These are phyloP conservation scores for Trichoderma cornu-damae DNA, from an alignment of 2,329 filamentous ascomycete species.

Conservation along the genomic window DNA sequence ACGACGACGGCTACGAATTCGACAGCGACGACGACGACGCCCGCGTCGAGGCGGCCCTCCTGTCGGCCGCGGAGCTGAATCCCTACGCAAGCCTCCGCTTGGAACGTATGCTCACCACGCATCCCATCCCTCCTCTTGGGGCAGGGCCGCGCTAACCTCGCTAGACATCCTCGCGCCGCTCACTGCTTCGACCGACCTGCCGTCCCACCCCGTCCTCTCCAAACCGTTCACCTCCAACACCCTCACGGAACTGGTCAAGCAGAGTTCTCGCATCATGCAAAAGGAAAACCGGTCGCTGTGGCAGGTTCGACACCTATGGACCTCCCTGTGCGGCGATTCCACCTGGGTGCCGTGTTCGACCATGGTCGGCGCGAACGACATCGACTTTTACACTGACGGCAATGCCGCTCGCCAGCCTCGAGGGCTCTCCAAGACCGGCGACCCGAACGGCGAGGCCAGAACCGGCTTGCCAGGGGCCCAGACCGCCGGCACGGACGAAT, in stretches of 20 bases:
- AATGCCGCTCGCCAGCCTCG: constrained; percentile 38
- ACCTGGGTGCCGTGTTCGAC: constrained; percentile 59
- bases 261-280: constrained; percentile 66
- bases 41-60: constrained; percentile 54
- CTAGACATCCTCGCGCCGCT: constrained; percentile 69
- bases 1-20: constrained; percentile 73
- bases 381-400: constrained; percentile 49
- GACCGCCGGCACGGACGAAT: constrained; percentile 15
- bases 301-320: constrained; percentile 69
- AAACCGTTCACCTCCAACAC: constrained; percentile 69
- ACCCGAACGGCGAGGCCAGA: constrained; percentile 25
- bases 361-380: constrained; percentile 53
- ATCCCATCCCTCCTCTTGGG: neutral
- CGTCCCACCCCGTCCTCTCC: constrained; percentile 68
- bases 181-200: constrained; percentile 67
- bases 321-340: constrained; percentile 68
- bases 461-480: neutral
- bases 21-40: constrained; percentile 69
- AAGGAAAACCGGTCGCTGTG: constrained; percentile 69
- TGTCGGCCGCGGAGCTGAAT: constrained; percentile 62
- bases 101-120: constrained; percentile 52
- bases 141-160: constrained; percentile 27
- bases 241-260: constrained; percentile 63
- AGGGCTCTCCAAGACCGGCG: constrained; percentile 26
- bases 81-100: constrained; percentile 68